Evolutionary conservation across 306 rosid genomes (phyloP), one percentile per base, ranked within the genome.

Genomic region (Acacia acuminata): DNA sequence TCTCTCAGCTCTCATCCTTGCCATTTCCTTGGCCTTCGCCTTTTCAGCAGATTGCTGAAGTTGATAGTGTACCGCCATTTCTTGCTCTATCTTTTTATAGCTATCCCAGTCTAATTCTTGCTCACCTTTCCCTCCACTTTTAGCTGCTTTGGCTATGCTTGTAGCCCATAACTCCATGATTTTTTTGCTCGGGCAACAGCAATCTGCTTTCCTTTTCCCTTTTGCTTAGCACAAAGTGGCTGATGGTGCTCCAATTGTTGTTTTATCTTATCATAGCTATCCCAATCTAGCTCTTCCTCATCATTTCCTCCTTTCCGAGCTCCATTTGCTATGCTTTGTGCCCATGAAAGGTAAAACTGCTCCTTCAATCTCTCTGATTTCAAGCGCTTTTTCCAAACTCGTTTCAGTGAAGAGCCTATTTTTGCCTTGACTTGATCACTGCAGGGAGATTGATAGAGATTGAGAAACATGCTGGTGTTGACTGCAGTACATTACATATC

Each of bases 51-150:
- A 78, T 75, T 65, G 76, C 76, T 73, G 90, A 79, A 90, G 88
- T 80, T 83, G 82, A 77, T 77, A 82, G 50, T 64, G 86, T 50
- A 71, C 47, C 70, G 86, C 20, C 66, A 85, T 82, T 84, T 92
- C 90, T 82, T 92, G 84, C 71, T 81, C 80, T 77, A 89, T 90
- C 77, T 79, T 92, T 19, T 85, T 84, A 70, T 88, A 94, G 85
- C 98, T 94, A 73, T 90, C 92, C 97, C 96, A 94, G 14, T 87
- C 89, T 63, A 91, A 87, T 80, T 85, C 92, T 88, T 87, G 58
- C 83, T 94, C 88, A 61, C 79, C 92, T 53, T 69, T 78, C 15
- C 91, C 96, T 86, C 99, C 97, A 69, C 77, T 82, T 88, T 82
- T 94, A 45, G 99, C 98, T 16, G 81, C 94, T 65, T 83, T 84